These are phyloP conservation scores for Cyberlindnera sargentensis DNA, from an alignment of 805 yeast genomes.

Conservation along the genomic window DNA sequence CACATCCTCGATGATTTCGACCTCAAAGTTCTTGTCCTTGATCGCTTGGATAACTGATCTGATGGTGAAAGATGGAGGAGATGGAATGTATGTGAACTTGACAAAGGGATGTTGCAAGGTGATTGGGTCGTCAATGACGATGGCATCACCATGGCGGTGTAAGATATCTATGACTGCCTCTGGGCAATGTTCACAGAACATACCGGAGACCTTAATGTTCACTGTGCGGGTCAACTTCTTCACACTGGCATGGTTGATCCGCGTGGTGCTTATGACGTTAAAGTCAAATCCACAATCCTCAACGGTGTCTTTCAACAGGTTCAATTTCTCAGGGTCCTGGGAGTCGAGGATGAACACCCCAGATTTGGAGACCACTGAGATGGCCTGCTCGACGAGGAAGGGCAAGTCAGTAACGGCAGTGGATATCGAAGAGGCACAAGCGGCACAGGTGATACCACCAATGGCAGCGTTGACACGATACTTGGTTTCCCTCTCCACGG, in stretches of 20 bases:
- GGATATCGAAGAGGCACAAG: slow-evolving; percentile 55
- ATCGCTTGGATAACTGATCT: slow-evolving; percentile 48
- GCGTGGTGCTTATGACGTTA: slow-evolving; percentile 36
- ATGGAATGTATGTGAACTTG: slow-evolving; percentile 59
- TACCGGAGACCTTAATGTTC: slow-evolving; percentile 50
- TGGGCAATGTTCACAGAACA: slow-evolving; percentile 71
- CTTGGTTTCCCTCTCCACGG: slow-evolving; percentile 42
- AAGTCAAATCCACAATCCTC: slow-evolving; percentile 67
- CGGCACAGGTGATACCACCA: slow-evolving; percentile 72
- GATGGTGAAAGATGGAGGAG: slow-evolving; percentile 44
- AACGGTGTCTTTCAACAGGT: slow-evolving; percentile 39
- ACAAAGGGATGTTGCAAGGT: slow-evolving; percentile 50
- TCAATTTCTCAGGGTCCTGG: slow-evolving; percentile 28
- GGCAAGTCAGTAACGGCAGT: slow-evolving; percentile 39
- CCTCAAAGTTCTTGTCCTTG: slow-evolving; percentile 41
- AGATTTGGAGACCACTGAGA: slow-evolving; percentile 53
- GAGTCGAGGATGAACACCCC: slow-evolving; percentile 54
- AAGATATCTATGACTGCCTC: slow-evolving; percentile 43
- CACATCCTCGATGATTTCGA: slow-evolving; percentile 45
- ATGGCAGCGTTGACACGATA: slow-evolving; percentile 52
- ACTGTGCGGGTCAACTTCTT: slow-evolving; percentile 48
- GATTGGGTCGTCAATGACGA: slow-evolving; percentile 48
- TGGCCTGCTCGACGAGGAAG: slow-evolving; percentile 45
- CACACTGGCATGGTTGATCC: slow-evolving; percentile 40
- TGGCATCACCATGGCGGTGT: slow-evolving; percentile 46